Evolutionary conservation across 768 basidiomycete genomes (phyloP), one percentile per base, ranked within the genome.

Genomic region (Galerina marginata): DNA sequence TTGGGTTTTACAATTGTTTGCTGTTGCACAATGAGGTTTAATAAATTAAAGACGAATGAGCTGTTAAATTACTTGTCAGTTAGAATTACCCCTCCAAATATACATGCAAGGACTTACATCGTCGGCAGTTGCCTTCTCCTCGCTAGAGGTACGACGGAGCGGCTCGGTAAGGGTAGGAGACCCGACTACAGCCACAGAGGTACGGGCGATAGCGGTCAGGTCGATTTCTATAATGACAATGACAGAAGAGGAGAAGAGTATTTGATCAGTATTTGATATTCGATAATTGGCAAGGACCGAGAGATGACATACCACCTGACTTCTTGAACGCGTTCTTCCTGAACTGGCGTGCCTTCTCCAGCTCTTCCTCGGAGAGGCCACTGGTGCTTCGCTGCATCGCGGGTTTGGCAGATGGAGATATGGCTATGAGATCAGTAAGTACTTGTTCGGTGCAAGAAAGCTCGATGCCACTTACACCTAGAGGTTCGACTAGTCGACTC

Each of bases 301-400:
- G 53, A 53, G 37, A 58, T 47, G 2, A 69, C 79, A 56, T 60
- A 86, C 87, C 81, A 61, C 80, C 80, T 53, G 76, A 75, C 79
- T 90, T 92, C 80, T 90, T 91, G 70, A 93, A 75, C 11, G 85
- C 89, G 61, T 86, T 84, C 82, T 86, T 90, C 77, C 93, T 84
- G 76, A 92, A 84, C 65, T 89, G 76, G 61, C 71, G 76, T 6
- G 91, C 91, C 58, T 79, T 76, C 71, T 85, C 80, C 63, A 84
- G 77, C 61, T 93, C 90, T 66, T 92, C 88, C 12, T 87, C 84
- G 3, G 83, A 81, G 65, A 85, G 66, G 43, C 78, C 75, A 67
- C 74, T 81, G 62, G 70, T 75, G 53, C 73, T 79, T 66, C 77
- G 77, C 40, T 75, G 69, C 47, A 74, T 59, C 10, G 54, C 65